Conservation (phyloP, 495 filamentous ascomycete genomes). For the Pyronema domesticum region DNA sequence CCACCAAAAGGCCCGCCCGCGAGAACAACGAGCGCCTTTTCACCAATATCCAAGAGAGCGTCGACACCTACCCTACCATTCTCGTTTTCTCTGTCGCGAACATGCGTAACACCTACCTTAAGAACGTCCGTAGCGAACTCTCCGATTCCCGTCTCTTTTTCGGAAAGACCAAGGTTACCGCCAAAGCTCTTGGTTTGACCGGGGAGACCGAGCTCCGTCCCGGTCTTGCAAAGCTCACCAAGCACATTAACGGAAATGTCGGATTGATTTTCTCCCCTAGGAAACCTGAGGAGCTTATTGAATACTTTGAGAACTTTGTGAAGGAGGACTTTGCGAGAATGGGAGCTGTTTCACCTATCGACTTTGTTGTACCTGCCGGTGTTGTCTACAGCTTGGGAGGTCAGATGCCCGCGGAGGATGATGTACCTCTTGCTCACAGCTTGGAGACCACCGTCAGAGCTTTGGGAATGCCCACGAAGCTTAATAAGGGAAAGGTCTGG, state of each 20-base stretch:
- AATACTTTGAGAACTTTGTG: constrained; percentile 49
- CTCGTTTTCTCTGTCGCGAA: constrained; percentile 90
- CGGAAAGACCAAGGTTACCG: constrained; percentile 97
- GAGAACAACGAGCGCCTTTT: constrained; percentile 79
- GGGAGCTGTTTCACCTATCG: constrained; percentile 52
- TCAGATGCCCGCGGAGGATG: constrained; percentile 59
- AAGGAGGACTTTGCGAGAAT: constrained; percentile 78
- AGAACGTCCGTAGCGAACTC: constrained; percentile 72
- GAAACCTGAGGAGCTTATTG: constrained; percentile 38
- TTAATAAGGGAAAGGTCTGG: constrained; percentile 74
- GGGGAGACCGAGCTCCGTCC: constrained; percentile 59
- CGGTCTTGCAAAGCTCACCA: constrained; percentile 47
- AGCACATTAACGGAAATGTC: constrained; percentile 62
- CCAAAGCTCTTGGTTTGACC: constrained; percentile 63
- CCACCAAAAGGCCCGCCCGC: constrained; percentile 73
- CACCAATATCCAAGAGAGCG: constrained; percentile 65
- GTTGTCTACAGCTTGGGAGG: constrained; percentile 53
- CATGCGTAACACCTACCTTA: constrained; percentile 96
- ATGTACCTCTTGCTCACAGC: constrained; percentile 70
- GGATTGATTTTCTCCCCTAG: constrained; percentile 82
- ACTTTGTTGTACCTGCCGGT: constrained; percentile 62
- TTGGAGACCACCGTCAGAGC: constrained; percentile 74
- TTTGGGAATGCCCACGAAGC: constrained; percentile 68
- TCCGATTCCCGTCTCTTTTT: constrained; percentile 87
- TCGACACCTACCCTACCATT: constrained; percentile 72